Conservation (phyloP, 2,329 filamentous ascomycete species). For the Incumbomyces delicatus region DNA sequence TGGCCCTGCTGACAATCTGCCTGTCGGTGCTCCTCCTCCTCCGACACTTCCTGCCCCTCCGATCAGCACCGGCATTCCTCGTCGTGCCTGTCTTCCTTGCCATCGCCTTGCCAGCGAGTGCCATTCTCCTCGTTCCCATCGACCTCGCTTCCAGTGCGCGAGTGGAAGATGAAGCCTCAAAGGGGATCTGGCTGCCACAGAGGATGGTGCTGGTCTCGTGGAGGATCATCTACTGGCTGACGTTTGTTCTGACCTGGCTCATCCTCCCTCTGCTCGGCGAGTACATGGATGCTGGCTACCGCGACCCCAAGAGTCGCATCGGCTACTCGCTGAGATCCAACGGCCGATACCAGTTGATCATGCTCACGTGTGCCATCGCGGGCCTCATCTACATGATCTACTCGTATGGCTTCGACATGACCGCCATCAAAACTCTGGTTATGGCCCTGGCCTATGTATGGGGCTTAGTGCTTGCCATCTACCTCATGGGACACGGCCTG, state of each 20-base stretch:
- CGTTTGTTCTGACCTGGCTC: constrained; percentile 90
- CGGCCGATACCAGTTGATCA: constrained; percentile 75
- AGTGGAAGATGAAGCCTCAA: constrained; percentile 53
- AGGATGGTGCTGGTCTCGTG: constrained; percentile 74
- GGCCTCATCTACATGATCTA: constrained; percentile 78
- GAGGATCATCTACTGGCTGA: constrained; percentile 96
- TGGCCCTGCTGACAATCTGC: constrained; percentile 65
- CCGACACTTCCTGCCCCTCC: constrained; percentile 81
- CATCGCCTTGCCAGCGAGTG: constrained; percentile 83
- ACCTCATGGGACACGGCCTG: constrained; percentile 93
- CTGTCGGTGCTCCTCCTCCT: constrained; percentile 71
- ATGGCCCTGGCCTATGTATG: constrained; percentile 95
- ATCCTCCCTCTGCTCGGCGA: constrained; percentile 89
- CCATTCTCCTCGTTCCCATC: constrained; percentile 86
- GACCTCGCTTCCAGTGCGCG: constrained; percentile 81
- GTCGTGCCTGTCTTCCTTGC: constrained; percentile 89
- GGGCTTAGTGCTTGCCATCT: constrained; percentile 84
- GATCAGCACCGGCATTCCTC: constrained; percentile 81
- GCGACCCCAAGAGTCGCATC: constrained; percentile 70
- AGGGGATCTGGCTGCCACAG: constrained; percentile 80
- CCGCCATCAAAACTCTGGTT: constrained; percentile 68
- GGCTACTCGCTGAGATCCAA: constrained; percentile 80
- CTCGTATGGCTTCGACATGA: constrained; percentile 62
- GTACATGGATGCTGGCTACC: constrained; percentile 88
- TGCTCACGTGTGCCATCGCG: constrained; percentile 58